These are phyloP conservation scores for Herpetospermum pedunculosum DNA, from an alignment of 306 rosid species.

Conservation along the genomic window DNA sequence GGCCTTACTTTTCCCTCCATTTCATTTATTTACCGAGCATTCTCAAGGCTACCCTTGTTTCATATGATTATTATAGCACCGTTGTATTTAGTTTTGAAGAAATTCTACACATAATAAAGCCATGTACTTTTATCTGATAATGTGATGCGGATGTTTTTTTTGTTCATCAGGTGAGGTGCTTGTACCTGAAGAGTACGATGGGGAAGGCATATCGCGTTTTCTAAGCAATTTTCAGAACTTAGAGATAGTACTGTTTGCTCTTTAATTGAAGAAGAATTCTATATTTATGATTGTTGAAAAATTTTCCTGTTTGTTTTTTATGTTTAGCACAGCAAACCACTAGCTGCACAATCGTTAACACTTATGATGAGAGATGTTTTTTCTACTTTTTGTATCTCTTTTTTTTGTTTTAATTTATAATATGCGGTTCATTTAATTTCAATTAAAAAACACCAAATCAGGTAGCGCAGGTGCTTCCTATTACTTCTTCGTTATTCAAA, in stretches of 20 bases:
- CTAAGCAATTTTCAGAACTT: not conserved
- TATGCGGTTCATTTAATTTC: not conserved
- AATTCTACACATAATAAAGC: not conserved
- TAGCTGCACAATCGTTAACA: not conserved
- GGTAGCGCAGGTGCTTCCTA: no score
- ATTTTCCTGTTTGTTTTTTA: not conserved
- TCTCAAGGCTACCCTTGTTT: not conserved
- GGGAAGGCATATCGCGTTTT: constrained; percentile 26
- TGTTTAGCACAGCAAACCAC: not conserved
- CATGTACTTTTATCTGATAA: not conserved
- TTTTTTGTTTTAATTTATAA: not conserved
- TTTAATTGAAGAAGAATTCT: not conserved
- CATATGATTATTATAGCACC: not conserved
- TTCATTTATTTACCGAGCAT: not conserved
- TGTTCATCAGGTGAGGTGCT: constrained; percentile 19
- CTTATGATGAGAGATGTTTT: not conserved
- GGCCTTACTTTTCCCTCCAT: not conserved
- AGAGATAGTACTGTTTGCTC: not conserved
- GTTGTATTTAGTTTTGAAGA: no score
- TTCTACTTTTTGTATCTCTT: not conserved
- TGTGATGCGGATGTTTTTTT: not conserved
- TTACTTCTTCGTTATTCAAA: no score
- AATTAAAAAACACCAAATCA: not conserved
- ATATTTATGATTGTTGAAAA: constrained; percentile 1
- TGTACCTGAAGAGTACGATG: constrained; percentile 31